Evolutionary conservation across 192 early-diverging fungal genomes (phyloP).

Genomic region (Haplosporangium gracile): DNA sequence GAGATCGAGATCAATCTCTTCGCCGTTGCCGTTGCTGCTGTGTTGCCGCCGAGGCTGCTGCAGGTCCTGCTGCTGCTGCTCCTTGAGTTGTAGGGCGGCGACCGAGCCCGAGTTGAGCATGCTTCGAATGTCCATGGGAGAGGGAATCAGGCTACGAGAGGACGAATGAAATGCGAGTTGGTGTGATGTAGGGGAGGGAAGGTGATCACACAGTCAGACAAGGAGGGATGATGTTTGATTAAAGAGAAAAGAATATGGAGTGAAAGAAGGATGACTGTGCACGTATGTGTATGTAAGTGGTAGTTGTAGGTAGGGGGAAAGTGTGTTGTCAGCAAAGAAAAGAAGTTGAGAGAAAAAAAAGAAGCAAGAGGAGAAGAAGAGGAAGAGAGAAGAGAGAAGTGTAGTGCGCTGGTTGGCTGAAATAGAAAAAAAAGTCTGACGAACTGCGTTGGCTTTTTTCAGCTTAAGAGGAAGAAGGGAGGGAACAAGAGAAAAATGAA

Average conservation of each 20-base stretch:
- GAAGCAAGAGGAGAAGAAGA: not conserved
- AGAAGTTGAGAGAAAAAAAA: not conserved
- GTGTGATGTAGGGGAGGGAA: not conserved
- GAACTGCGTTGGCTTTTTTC: too few species aligned
- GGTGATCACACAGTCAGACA: not conserved
- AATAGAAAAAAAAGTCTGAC: too few species aligned
- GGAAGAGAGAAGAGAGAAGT: too few species aligned
- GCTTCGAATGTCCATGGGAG: slow-evolving; percentile 52
- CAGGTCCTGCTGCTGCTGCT: slow-evolving; percentile 7
- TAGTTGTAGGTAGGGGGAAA: too few species aligned
- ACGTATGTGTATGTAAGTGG: too few species aligned
- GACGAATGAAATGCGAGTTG: not conserved
- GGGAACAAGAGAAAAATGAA: not conserved
- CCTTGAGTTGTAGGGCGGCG: slow-evolving; percentile 20
- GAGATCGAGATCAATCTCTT: slow-evolving; percentile 51
- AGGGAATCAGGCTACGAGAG: not conserved
- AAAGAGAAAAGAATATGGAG: not conserved
- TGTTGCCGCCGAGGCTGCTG: slow-evolving; percentile 15
- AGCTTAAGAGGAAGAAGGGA: not conserved
- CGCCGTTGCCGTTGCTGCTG: slow-evolving; percentile 17
- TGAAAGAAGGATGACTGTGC: too few species aligned
- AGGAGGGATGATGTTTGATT: too few species aligned
- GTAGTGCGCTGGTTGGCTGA: too few species aligned
- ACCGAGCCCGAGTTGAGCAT: slow-evolving; percentile 54
- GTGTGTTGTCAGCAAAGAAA: too few species aligned